Evolutionary conservation across 805 yeast genomes (phyloP).

Genomic region (Clavispora asparagi): DNA sequence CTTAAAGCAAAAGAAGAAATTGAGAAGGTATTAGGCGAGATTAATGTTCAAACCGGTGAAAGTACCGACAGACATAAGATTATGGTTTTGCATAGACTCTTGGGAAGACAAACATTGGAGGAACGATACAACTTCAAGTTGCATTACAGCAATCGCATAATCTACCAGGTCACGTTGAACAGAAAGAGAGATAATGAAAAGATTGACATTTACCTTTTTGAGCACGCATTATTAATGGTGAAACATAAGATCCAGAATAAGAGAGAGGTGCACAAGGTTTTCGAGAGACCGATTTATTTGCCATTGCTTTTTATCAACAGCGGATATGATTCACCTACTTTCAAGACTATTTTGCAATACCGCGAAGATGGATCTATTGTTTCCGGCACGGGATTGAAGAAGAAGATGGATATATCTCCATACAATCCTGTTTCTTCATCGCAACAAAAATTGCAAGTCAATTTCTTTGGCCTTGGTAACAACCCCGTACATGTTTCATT

Average conservation of each 20-base stretch:
- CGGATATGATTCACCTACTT: slow-evolving; percentile 71
- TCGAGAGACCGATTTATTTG: slow-evolving; percentile 81
- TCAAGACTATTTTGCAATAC: slow-evolving; percentile 37
- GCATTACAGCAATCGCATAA: slow-evolving; percentile 74
- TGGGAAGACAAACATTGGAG: slow-evolving; percentile 70
- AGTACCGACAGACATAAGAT: slow-evolving; percentile 89
- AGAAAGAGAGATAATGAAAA: slow-evolving; percentile 73
- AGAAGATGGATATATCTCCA: slow-evolving; percentile 21
- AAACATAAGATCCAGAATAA: slow-evolving; percentile 82
- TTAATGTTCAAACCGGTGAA: slow-evolving; percentile 86
- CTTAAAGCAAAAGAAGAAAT: slow-evolving; percentile 70
- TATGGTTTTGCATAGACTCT: slow-evolving; percentile 56
- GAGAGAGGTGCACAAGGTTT: slow-evolving; percentile 86
- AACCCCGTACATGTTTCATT: slow-evolving; percentile 51
- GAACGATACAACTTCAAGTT: slow-evolving; percentile 84
- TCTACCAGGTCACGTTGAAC: slow-evolving; percentile 67
- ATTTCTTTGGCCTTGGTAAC: slow-evolving; percentile 49
- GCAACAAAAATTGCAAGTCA: slow-evolving; percentile 41
- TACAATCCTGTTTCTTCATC: slow-evolving; percentile 23
- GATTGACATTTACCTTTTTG: slow-evolving; percentile 81
- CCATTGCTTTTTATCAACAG: slow-evolving; percentile 71
- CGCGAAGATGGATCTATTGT: slow-evolving; percentile 33
- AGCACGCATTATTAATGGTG: slow-evolving; percentile 80
- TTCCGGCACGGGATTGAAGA: slow-evolving; percentile 29
- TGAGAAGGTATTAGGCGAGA: slow-evolving; percentile 67